Evolutionary conservation across 2,329 filamentous ascomycete species (phyloP), one percentile per base, ranked within the genome.

Genomic region (Neonectria sp.): DNA sequence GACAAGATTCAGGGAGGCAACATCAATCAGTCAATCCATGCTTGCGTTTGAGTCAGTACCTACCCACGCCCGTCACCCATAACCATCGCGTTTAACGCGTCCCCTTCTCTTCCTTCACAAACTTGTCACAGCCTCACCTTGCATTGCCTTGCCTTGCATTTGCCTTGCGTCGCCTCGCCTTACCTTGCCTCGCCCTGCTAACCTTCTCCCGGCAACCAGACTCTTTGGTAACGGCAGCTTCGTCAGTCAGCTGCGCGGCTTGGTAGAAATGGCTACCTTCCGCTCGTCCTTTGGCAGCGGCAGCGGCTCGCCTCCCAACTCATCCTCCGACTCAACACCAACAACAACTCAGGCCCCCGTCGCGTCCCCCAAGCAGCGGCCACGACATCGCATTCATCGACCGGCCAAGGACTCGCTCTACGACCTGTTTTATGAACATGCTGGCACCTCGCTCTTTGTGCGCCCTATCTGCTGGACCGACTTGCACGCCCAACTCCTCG

Each of bases 381-480:
- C 65, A 55, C 73, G 71, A 45, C 75, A 77, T 67, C 75, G 76
- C 62, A 78, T 82, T 45, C 82, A 75, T 11, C 79, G 79, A 3
- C 84, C 86, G 0, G 82, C 84, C 51, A 77, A 79, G 24, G 83
- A 84, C 24, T 90, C 88, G 0, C 79, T 90, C 25, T 86, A 84
- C 72, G 86, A 86, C 67, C 80, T 88, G 51, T 80, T 90, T 67
- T 83, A 85, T 67, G 79, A 85, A 25, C 74, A 89, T 72, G 76
- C 82, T 37, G 84, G 86, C 49, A 77, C 75, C 0, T 81, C 84
- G 0, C 84, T 90, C 24, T 89, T 85, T 65, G 77, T 86, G 55
- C 81, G 83, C 29, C 88, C 88, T 2, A 84, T 89, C 52, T 84
- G 82, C 73, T 90, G 88, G 88, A 89, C 85, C 17, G 87, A 89